phyloP scores from a whole-genome alignment of 129 eudicot genomes.

The Flaveria bidentis region DNA sequence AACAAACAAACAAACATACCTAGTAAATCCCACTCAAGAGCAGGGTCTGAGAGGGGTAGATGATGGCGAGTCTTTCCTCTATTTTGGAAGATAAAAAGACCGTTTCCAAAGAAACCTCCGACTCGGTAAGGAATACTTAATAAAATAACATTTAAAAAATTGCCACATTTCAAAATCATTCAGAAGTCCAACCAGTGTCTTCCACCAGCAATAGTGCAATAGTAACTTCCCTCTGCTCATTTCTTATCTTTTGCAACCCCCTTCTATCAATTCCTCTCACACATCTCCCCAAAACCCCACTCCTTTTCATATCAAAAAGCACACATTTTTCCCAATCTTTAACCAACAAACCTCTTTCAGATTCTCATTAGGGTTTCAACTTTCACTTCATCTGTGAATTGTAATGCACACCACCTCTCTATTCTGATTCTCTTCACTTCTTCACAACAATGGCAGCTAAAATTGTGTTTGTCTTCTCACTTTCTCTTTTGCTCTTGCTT shows the following conservation, averaged over 20 bases:
- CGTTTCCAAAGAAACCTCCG: too few relatives aligned
- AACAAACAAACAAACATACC: too few relatives aligned
- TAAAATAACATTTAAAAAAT: neutral
- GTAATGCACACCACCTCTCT: conserved; percentile 30
- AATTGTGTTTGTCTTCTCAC: conserved; percentile 32
- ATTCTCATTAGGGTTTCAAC: conserved; percentile 45
- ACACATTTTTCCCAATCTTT: conserved; percentile 28
- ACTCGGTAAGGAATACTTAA: too few relatives aligned
- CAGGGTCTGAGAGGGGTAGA: too few relatives aligned
- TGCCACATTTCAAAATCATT: neutral
- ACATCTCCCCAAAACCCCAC: conserved; percentile 32
- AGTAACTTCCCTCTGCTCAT: conserved; percentile 23
- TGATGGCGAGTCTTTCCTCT: too few relatives aligned
- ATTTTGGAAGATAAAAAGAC: too few relatives aligned
- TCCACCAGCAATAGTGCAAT: conserved; percentile 24
- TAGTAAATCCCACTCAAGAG: too few relatives aligned
- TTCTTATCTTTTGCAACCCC: conserved; percentile 2
- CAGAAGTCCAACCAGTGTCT: conserved; percentile 13
- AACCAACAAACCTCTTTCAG: neutral
- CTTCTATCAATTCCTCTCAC: neutral
- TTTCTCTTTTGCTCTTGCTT: conserved; percentile 51
- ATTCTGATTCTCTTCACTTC: conserved; percentile 11
- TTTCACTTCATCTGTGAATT: neutral
- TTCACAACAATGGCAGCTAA: conserved; percentile 44
- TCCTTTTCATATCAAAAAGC: conserved; percentile 28